Percentiles rank a stretch among this genome's conserved stretches.
These are phyloP conservation scores for Pichia membranifaciens DNA, from an alignment of 805 yeast species.

Conservation along the genomic window DNA sequence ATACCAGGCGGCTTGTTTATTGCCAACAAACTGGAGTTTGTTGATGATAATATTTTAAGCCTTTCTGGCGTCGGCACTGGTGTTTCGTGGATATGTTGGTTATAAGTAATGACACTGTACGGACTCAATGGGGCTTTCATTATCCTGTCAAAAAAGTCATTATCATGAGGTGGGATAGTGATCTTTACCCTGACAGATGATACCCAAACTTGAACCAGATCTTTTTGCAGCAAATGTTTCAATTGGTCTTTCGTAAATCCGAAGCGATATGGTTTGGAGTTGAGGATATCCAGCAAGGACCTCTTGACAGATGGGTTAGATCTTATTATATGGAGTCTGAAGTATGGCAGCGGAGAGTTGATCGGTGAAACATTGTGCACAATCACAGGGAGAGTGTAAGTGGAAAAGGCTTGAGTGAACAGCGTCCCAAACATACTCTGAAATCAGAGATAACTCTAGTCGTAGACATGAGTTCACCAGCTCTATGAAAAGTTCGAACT, in stretches of 20 bases:
- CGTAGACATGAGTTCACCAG: too few species aligned
- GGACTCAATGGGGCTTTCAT: neutral
- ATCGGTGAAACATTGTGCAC: neutral
- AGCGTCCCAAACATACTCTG: too few species aligned
- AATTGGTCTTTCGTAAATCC: constrained; percentile 1
- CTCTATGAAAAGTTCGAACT: too few species aligned
- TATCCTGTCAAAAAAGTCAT: neutral
- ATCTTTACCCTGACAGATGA: neutral
- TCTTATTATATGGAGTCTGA: neutral
- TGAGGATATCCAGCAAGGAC: constrained; percentile 5
- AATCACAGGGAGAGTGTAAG: neutral
- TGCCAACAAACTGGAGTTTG: constrained; percentile 23
- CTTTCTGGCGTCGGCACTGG: constrained; percentile 6
- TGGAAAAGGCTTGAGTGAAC: too few species aligned
- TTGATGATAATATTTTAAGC: neutral
- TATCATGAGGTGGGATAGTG: neutral
- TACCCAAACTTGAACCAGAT: neutral
- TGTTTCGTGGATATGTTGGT: constrained; percentile 14
- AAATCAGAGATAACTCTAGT: too few species aligned
- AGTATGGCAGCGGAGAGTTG: neutral
- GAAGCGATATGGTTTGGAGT: constrained; percentile 13
- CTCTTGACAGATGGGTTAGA: neutral
- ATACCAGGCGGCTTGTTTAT: constrained; percentile 46
- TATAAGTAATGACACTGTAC: constrained; percentile 5
- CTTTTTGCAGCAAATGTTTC: neutral